Percentiles rank a stretch among this genome's conserved stretches.
Evolutionary conservation across 2,329 filamentous ascomycete species (phyloP).

Genomic region (Fusarium pininemorale): DNA sequence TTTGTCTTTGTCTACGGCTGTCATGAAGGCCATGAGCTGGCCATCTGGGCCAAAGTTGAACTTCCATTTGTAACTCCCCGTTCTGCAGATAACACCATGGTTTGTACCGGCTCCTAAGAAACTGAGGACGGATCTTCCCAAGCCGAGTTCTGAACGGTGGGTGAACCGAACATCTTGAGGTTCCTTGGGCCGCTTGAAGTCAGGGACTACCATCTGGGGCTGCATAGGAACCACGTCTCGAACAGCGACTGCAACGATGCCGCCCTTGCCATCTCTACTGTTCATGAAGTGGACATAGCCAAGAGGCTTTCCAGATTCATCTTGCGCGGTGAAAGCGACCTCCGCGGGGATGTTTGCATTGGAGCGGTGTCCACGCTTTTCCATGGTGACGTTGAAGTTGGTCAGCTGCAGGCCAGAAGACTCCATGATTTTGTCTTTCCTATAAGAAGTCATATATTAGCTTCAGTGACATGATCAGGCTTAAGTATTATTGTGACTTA

Average conservation of each 20-base stretch:
- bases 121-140: slow-evolving; percentile 46
- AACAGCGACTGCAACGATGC: slow-evolving; percentile 44
- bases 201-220: slow-evolving; percentile 44
- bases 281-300: slow-evolving; percentile 45
- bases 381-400: slow-evolving; percentile 36
- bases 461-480: neutral
- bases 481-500: neutral
- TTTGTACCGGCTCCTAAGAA: slow-evolving; percentile 42
- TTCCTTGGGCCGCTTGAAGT: slow-evolving; percentile 39
- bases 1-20: slow-evolving; percentile 1
- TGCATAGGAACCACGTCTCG: slow-evolving; percentile 41
- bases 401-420: slow-evolving; percentile 33
- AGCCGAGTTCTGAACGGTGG: slow-evolving; percentile 45
- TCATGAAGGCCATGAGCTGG: slow-evolving; percentile 27
- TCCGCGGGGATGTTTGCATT: slow-evolving; percentile 18
- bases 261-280: slow-evolving; percentile 5
- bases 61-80: slow-evolving; percentile 42
- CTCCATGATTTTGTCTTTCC: slow-evolving; percentile 44
- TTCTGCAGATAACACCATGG: slow-evolving; percentile 39
- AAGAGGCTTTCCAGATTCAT: slow-evolving; percentile 30
- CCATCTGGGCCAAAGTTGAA: slow-evolving; percentile 44
- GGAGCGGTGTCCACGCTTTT: slow-evolving; percentile 9
- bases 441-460: neutral
- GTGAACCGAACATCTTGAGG: slow-evolving; percentile 28
- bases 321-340: slow-evolving; percentile 41